Conservation (phyloP, 306 rosid species). For the Amphicarpaea edgeworthii region DNA sequence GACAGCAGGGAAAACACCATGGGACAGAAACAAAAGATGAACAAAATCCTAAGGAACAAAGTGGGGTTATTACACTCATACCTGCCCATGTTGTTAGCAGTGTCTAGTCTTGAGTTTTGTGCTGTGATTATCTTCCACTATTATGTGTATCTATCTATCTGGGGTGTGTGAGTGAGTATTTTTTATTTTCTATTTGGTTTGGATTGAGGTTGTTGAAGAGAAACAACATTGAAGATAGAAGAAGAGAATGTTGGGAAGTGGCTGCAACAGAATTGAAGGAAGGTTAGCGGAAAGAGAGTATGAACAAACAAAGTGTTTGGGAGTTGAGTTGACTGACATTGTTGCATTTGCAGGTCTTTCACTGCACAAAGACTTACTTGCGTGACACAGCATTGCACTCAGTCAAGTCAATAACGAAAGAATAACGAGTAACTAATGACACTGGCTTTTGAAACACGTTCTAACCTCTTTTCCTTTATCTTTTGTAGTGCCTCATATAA, state of each 20-base stretch:
- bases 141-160: background rate
- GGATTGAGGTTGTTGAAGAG: slow-evolving; percentile 43
- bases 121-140: slow-evolving; percentile 14
- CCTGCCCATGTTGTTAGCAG: slow-evolving; percentile 54
- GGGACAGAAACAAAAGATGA: slow-evolving; percentile 52
- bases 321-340: slow-evolving; percentile 53
- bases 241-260: slow-evolving; percentile 25
- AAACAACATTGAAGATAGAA: slow-evolving; percentile 9
- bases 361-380: slow-evolving; percentile 9
- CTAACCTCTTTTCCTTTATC: background rate
- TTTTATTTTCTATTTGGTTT: background rate
- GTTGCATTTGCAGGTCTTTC: slow-evolving; percentile 6
- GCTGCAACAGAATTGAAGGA: slow-evolving; percentile 7
- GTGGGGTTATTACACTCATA: slow-evolving; percentile 41
- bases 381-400: background rate
- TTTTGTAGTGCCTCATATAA: background rate
- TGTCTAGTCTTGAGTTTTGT: background rate
- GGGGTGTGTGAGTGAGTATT: background rate
- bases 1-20: slow-evolving; percentile 60
- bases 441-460: background rate
- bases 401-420: background rate
- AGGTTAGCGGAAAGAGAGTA: slow-evolving; percentile 22
- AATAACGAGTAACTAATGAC: background rate
- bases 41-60: slow-evolving; percentile 33
- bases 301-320: slow-evolving; percentile 6